A percentile compares a stretch with the other conserved stretches of the same genome.
Evolutionary conservation across 352 stramenopile species (phyloP).

Genomic region (Pythium scleroteichum): DNA sequence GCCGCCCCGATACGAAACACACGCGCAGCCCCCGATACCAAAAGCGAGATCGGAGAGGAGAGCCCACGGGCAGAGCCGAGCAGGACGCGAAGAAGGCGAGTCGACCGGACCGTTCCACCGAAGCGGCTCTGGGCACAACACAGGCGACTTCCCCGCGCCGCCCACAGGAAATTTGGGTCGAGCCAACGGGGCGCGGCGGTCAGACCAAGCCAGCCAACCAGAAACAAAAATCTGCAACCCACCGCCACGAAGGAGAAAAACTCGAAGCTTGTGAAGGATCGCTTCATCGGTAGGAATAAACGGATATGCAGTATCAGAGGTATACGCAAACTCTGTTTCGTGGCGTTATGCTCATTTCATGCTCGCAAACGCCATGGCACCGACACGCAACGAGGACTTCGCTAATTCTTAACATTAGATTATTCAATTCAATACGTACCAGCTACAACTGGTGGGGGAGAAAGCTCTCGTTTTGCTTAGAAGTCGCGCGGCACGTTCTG

Average conservation of each 20-base stretch:
- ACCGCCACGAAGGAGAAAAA: slow-evolving; percentile 21
- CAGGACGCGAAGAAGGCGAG: too few relatives aligned
- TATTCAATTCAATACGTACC: slow-evolving; percentile 13
- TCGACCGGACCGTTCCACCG: too few relatives aligned
- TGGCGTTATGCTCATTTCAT: slow-evolving; percentile 4
- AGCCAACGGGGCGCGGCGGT: neutral
- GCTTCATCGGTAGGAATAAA: neutral
- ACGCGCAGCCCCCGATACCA: too few relatives aligned
- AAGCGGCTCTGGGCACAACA: too few relatives aligned
- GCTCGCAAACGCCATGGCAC: neutral
- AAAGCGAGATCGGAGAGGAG: too few relatives aligned
- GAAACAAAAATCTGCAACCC: slow-evolving; percentile 20
- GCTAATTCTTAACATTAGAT: neutral
- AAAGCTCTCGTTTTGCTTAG: neutral
- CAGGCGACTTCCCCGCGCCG: too few relatives aligned
- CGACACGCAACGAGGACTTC: neutral
- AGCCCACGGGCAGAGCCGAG: too few relatives aligned
- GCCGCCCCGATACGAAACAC: neutral
- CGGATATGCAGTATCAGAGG: slow-evolving; percentile 11
- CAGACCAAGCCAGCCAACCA: neutral
- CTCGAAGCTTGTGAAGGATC: slow-evolving; percentile 26
- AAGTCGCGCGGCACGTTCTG: slow-evolving; percentile 5
- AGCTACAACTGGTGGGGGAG: neutral
- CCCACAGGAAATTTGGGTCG: neutral
- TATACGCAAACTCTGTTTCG: too few relatives aligned